Evolutionary conservation across 352 stramenopile species (phyloP).

Genomic region (Sclerospora graminicola): DNA sequence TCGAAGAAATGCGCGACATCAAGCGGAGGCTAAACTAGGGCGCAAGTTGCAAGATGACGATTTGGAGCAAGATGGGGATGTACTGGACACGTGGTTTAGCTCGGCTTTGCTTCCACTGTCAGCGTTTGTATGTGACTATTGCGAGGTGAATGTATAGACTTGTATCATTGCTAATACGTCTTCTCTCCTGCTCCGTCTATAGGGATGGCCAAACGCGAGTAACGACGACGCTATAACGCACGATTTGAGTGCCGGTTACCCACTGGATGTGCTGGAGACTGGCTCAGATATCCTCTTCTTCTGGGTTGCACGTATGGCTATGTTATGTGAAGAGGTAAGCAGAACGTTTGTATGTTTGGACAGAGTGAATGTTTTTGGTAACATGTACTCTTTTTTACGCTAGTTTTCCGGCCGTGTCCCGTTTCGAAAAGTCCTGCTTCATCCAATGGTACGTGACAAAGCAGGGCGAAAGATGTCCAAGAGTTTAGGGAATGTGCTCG

Average conservation of each 20-base stretch:
- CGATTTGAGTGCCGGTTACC: conserved; percentile 35
- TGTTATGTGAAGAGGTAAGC: conserved; percentile 96
- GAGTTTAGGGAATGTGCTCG: conserved; percentile 98
- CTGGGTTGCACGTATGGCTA: conserved; percentile 99
- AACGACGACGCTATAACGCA: conserved; percentile 20
- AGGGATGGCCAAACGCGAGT: conserved; percentile 91
- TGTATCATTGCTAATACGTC: no score
- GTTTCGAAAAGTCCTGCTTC: conserved; percentile 98
- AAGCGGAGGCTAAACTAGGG: conserved; percentile 81
- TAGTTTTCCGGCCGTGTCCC: conserved; percentile 90
- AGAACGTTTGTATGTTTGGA: no score
- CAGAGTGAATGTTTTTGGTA: not conserved
- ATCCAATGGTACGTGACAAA: conserved; percentile 99
- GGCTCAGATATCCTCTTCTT: conserved; percentile 99
- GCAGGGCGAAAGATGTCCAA: conserved; percentile 99
- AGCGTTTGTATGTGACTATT: conserved; percentile 49
- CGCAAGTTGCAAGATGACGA: conserved; percentile 58
- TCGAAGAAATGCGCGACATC: conserved; percentile 83
- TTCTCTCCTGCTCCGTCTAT: not conserved
- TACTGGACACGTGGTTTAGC: conserved; percentile 99
- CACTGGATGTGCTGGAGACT: conserved; percentile 72
- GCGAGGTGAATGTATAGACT: no score
- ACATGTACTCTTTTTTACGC: not conserved
- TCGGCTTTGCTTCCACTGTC: conserved; percentile 94
- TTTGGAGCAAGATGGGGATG: conserved; percentile 95